These are phyloP conservation scores for Achaetomium macrosporum DNA, from an alignment of 2,329 filamentous ascomycete genomes.

Conservation along the genomic window DNA sequence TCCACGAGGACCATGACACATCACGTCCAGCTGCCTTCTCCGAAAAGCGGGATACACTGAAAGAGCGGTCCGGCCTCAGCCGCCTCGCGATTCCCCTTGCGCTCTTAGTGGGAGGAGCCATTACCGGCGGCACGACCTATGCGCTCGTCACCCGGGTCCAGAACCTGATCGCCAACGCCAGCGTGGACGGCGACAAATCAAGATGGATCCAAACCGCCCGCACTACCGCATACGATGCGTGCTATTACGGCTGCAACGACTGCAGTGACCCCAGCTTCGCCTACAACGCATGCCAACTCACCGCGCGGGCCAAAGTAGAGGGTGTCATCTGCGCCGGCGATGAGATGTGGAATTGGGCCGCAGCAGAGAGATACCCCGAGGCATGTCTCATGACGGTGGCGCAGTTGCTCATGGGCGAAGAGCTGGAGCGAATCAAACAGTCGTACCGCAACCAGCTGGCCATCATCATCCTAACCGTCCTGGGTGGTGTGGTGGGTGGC, in stretches of 20 bases:
- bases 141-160: constrained; percentile 17
- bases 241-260: constrained; percentile 21
- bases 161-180: constrained; percentile 17
- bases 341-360: constrained; percentile 23
- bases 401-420: constrained; percentile 14
- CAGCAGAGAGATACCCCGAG: constrained; percentile 17
- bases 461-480: constrained; percentile 15
- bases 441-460: constrained; percentile 15
- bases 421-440: constrained; percentile 14
- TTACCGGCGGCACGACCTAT: constrained; percentile 17
- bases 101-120: constrained; percentile 11
- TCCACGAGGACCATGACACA: neutral
- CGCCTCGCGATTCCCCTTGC: constrained; percentile 7
- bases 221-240: constrained; percentile 21
- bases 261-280: constrained; percentile 19
- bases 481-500: constrained; percentile 13
- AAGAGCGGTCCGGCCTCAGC: neutral
- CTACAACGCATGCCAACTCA: constrained; percentile 20
- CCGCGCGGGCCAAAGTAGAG: constrained; percentile 10
- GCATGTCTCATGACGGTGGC: constrained; percentile 17
- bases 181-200: constrained; percentile 10
- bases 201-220: constrained; percentile 17
- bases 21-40: neutral
- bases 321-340: constrained; percentile 17
- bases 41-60: neutral